Evolutionary conservation across 169 alveolate genomes (phyloP).

Genomic region (Plasmodium vinckei): DNA sequence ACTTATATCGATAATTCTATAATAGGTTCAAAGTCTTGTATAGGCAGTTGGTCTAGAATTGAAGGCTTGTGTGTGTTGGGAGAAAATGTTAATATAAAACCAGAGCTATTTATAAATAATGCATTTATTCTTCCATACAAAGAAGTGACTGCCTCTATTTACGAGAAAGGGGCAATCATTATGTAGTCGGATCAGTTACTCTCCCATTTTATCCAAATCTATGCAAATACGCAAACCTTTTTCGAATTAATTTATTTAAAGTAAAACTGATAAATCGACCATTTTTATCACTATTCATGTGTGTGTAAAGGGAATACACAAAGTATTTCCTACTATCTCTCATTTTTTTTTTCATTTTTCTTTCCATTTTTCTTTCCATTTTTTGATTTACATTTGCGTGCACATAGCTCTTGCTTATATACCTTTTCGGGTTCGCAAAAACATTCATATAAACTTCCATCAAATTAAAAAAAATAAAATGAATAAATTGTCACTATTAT

Average conservation of each 20-base stretch:
- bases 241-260: no score
- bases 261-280: no score
- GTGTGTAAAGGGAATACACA: no score
- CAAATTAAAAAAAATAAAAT: slow-evolving; percentile 1
- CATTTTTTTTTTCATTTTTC: neutral
- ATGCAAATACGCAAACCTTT: no score
- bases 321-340: neutral
- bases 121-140: slow-evolving; percentile 94
- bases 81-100: slow-evolving; percentile 92
- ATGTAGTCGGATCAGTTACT: slow-evolving; percentile 1
- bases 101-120: slow-evolving; percentile 92
- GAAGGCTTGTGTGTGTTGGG: slow-evolving; percentile 95
- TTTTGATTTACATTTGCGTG: neutral
- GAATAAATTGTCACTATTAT: neutral
- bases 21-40: slow-evolving; percentile 93
- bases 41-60: slow-evolving; percentile 96
- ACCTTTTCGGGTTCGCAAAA: neutral
- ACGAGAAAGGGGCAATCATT: slow-evolving; percentile 77
- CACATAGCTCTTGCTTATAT: neutral
- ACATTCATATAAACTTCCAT: neutral
- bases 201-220: no score
- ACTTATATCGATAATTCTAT: slow-evolving; percentile 91
- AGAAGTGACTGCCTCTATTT: slow-evolving; percentile 76
- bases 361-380: neutral
- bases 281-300: no score